Evolutionary conservation across 768 basidiomycete species (phyloP).

Genomic region (Coprinopsis sp.): DNA sequence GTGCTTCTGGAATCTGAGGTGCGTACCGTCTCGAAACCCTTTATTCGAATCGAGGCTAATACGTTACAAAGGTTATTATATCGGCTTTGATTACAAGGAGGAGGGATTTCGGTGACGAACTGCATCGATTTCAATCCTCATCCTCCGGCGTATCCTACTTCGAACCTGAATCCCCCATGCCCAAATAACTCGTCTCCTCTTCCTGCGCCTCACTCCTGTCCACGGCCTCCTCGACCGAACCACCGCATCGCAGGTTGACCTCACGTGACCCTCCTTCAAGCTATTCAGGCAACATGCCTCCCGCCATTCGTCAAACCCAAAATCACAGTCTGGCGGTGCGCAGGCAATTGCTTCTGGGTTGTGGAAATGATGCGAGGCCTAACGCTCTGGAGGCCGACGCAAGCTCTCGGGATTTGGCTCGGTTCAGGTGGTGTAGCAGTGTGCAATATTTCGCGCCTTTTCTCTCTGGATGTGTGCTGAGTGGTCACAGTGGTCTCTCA

Average conservation of each 20-base stretch:
- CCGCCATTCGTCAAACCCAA: slow-evolving; percentile 39
- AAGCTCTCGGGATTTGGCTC: slow-evolving; percentile 52
- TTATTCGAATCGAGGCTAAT: no score
- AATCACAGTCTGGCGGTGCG: slow-evolving; percentile 28
- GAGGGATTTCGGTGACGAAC: no score
- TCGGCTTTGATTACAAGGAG: no score
- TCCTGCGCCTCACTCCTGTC: slow-evolving; percentile 32
- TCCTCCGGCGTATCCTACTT: no score
- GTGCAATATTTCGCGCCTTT: slow-evolving; percentile 24
- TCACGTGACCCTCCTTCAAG: slow-evolving; percentile 27
- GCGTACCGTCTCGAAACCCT: no score
- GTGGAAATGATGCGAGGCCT: slow-evolving; percentile 49
- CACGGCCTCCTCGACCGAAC: slow-evolving; percentile 40
- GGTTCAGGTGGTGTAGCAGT: slow-evolving; percentile 52
- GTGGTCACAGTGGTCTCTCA: slow-evolving; percentile 39
- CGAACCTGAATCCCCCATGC: no score
- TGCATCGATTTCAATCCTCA: no score
- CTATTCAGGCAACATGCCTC: slow-evolving; percentile 1
- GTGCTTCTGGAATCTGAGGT: no score
- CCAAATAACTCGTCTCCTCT: slow-evolving; percentile 22
- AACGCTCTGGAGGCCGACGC: slow-evolving; percentile 50
- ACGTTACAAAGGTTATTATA: no score
- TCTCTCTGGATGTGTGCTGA: no score
- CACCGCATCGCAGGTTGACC: slow-evolving; percentile 36
- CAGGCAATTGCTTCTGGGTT: slow-evolving; percentile 56